Conservation (phyloP, 306 rosid genomes). For the Comarum palustre region DNA sequence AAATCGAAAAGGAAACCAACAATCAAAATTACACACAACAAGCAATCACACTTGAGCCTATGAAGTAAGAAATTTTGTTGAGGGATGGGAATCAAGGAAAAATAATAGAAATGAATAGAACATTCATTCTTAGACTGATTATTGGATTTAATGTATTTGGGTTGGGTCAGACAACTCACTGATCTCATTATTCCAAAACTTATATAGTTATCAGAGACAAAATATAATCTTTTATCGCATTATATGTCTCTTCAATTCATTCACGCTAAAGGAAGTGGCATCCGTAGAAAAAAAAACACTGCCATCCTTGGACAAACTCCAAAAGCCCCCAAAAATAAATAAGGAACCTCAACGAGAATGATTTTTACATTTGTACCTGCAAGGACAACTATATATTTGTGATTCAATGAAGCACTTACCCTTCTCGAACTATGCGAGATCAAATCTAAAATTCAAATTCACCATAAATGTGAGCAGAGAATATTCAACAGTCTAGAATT, state of each 20-base stretch:
- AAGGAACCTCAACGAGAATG: background rate
- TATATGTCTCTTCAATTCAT: background rate
- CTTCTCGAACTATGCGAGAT: background rate
- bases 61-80: background rate
- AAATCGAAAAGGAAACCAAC: background rate
- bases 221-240: background rate
- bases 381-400: background rate
- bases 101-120: background rate
- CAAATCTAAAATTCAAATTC: background rate
- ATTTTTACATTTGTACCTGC: background rate
- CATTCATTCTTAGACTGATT: background rate
- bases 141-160: background rate
- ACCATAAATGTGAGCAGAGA: background rate
- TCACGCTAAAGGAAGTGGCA: background rate
- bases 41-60: background rate
- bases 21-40: background rate
- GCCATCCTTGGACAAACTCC: conserved; percentile 1
- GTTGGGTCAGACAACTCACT: conserved; percentile 13
- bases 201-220: background rate
- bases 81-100: background rate
- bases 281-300: background rate
- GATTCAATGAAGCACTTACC: background rate
- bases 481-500: background rate
- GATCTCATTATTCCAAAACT: background rate
- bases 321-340: background rate